Evolutionary conservation across 768 basidiomycete species (phyloP), one percentile per base, ranked within the genome.

Genomic region (Psilocybe tampanensis): DNA sequence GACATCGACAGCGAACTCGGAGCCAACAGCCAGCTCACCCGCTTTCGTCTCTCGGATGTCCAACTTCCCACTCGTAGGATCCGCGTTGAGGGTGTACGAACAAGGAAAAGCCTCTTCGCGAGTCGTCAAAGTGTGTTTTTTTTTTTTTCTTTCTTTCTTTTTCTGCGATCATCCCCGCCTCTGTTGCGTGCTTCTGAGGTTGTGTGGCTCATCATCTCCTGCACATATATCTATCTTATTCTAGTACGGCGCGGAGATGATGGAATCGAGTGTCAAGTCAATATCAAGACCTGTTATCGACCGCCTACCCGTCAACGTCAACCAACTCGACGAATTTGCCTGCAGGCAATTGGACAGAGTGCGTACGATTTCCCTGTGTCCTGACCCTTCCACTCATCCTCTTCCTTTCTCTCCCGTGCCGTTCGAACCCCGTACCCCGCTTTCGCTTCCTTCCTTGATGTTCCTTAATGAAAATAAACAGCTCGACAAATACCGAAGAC

Each of bases 331-430:
- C 60, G 92, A 92, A 58, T 94, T 94, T 70, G 93, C 94, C 2
- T 92, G 90, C 67, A 80, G 92, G 56, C 92, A 95, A 68, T 79
- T 95, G 39, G 92, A 95, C 72, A 80, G 85, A 69, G 90, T 94
- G 60, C 66, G 88, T 79, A n/a, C 6, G 32, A 12, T 18, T 22
- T 33, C 23, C 21, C 43, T 47, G 32, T 36, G 33, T 58, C 41
- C 55, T 23, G 22, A 59, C 32, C 53, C 47, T 52, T 22, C 32
- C 57, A 32, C 8, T 44, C 15, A 5, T 39, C 12, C 12, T 39
- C 15, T 39, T 29, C 29, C 5, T 29, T 9, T 9, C 29, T 29
- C 29, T 29, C 4, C 4, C 4, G 7, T 39, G 7, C 36, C n/a
- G 3, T n/a, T 13, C 36, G 36, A 3, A 39, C 36, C 12, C 36